A percentile compares a stretch with the other conserved stretches of the same genome.
These are phyloP conservation scores for Acer yangbiense DNA, from an alignment of 345 rosid species.

Conservation along the genomic window DNA sequence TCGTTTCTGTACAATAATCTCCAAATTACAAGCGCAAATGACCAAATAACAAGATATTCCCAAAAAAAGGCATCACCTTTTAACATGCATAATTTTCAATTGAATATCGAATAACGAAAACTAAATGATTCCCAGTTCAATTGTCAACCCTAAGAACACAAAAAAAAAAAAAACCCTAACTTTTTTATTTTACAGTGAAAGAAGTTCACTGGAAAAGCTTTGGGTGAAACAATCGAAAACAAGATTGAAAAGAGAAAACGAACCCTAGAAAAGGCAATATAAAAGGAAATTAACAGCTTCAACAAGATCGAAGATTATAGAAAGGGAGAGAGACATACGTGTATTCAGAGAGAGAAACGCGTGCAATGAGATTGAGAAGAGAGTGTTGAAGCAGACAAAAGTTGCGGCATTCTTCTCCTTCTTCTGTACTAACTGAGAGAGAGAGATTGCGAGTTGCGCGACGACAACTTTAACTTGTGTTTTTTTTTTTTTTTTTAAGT, in stretches of 20 bases:
- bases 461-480: not conserved
- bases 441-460: not conserved
- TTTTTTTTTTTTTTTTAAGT: no score
- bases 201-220: not conserved
- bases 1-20: not conserved
- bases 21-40: not conserved
- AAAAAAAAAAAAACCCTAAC: slow-evolving; percentile 6
- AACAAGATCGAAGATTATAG: not conserved
- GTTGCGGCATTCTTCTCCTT: not conserved
- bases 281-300: not conserved
- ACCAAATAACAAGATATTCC: not conserved
- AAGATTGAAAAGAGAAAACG: not conserved
- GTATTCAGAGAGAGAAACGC: slow-evolving; percentile 1
- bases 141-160: not conserved
- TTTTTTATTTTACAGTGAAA: not conserved
- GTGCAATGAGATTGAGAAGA: not conserved
- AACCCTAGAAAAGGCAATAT: slow-evolving; percentile 3
- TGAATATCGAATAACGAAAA: not conserved
- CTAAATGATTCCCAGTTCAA: not conserved
- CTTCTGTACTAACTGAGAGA: not conserved
- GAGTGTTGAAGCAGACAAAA: not conserved
- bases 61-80: not conserved
- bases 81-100: not conserved
- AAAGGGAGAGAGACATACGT: slow-evolving; percentile 8
- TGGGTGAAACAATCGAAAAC: not conserved